Evolutionary conservation across 2,329 filamentous ascomycete genomes (phyloP), one percentile per base, ranked within the genome.

Genomic region (Septoria petroselini): DNA sequence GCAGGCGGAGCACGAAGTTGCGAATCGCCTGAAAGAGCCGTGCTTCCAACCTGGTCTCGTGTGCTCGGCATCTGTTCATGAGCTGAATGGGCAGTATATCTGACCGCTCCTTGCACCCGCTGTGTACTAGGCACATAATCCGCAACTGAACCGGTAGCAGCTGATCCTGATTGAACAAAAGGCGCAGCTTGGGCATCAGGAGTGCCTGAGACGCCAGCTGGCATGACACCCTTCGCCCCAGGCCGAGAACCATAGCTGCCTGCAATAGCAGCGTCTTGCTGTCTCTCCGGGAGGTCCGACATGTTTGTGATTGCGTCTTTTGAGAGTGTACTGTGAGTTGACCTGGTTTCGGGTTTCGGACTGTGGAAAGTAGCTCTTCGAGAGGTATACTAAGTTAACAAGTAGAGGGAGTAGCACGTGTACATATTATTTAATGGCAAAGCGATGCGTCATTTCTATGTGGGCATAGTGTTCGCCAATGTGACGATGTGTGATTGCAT

Each of bases 241-340:
- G 52, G 48, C 15, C 48, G 39, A 15, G 52, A 40, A 15, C 27
- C 35, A n/a, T 40, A 39, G 6, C 43, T 45, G 17, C 34, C 43
- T 17, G 43, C 25, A 9, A 52, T 31, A 35, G 37, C 43, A 12
- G 49, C 39, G 17, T 54, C 52, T 31, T 54, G 52, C 17, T 44
- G n/a, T 8, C 33, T 19, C n/a, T 25, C 33, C n/a, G 50, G 35
- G 4, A 51, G 27, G 14, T 19, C 46, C 14, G 48, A 45, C 30
- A 42, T 42, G 11, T 33, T 30, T 4, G 29, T 9, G 14, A 8
- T 27, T 9, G 23, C 9, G 23, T 27, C 9, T 5, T 5, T 27
- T 27, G 23, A 27, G 9, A 27, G 27, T 29, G 4, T 25, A 11
- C 12, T 15, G 7, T 29, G 18, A 25, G 23, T 27, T 4, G 21